Percentiles rank a stretch among this genome's conserved stretches.
Evolutionary conservation across 2,329 filamentous ascomycete species (phyloP).

Genomic region (Akanthomyces dipterigenus): DNA sequence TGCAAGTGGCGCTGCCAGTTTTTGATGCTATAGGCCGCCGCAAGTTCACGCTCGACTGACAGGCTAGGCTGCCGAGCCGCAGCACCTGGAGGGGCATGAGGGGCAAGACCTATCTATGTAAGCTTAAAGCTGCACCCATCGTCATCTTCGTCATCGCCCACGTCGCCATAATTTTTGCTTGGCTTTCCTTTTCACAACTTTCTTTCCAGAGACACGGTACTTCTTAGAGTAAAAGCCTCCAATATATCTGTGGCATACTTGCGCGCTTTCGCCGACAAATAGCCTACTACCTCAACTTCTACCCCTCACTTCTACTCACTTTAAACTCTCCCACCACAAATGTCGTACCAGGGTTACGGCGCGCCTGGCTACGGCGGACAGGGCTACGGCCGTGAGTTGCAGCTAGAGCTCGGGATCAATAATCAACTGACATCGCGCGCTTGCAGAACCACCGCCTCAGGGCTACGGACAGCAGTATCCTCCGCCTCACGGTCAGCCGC

Average conservation of each 20-base stretch:
- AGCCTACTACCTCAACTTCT: neutral
- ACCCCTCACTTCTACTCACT: constrained; percentile 2
- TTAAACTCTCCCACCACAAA: constrained; percentile 12
- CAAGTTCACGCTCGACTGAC: too few species aligned
- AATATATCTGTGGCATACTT: neutral
- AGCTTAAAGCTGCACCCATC: neutral
- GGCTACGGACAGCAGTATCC: constrained; percentile 34
- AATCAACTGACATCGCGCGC: neutral
- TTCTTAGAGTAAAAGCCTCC: neutral
- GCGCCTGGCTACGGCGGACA: constrained; percentile 20
- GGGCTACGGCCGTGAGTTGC: constrained; percentile 30
- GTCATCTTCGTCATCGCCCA: constrained; percentile 9
- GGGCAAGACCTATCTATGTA: neutral
- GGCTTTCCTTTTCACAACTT: neutral
- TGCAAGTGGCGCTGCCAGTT: neutral
- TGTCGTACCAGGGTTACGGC: constrained; percentile 31
- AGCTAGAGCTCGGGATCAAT: neutral
- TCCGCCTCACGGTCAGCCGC: constrained; percentile 28
- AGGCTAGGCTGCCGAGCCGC: neutral
- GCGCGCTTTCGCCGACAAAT: neutral
- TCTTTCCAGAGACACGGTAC: neutral
- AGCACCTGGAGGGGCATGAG: constrained; percentile 3
- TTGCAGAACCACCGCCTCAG: constrained; percentile 27
- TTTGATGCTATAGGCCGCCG: neutral
- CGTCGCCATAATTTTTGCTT: neutral